phyloP scores from a whole-genome alignment of 306 rosid species.

The Sicyos baderoa region DNA sequence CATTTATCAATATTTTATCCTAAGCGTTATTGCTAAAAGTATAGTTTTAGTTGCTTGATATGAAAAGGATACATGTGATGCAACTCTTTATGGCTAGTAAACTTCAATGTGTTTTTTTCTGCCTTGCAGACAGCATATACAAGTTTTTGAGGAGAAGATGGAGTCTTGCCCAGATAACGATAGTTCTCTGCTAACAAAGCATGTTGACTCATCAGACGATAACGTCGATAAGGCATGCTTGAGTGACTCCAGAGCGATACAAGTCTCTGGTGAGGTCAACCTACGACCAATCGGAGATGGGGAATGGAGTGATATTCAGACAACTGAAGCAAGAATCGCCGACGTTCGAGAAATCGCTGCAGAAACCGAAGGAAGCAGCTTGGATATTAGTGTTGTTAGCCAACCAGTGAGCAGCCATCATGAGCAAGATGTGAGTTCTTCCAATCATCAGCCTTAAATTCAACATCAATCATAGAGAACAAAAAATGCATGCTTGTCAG shows the following conservation, averaged over 20 bases:
- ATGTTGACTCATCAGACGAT: constrained; percentile 67
- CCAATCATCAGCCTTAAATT: constrained; percentile 32
- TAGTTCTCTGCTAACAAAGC: constrained; percentile 55
- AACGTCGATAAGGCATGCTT: constrained; percentile 98
- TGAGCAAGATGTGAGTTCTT: constrained; percentile 57
- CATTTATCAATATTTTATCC: neutral
- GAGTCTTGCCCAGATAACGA: constrained; percentile 63
- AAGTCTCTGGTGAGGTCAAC: constrained; percentile 53
- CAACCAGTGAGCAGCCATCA: constrained; percentile 50
- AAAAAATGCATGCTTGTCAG: neutral
- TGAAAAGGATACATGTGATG: neutral
- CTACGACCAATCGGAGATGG: constrained; percentile 54
- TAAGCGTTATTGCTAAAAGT: neutral
- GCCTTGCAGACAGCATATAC: constrained; percentile 64
- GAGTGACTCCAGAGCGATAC: constrained; percentile 59
- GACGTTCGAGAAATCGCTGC: constrained; percentile 83
- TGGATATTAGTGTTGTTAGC: constrained; percentile 86
- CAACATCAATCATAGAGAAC: neutral
- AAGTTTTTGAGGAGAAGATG: constrained; percentile 71
- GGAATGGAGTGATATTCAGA: constrained; percentile 94
- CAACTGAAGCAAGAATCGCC: constrained; percentile 81
- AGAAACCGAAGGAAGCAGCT: constrained; percentile 70
- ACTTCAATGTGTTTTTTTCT: neutral
- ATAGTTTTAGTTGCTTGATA: neutral
- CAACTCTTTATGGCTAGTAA: neutral